Conservation (phyloP, 192 early-diverging fungal genomes). For the Entomortierella beljakovae region DNA sequence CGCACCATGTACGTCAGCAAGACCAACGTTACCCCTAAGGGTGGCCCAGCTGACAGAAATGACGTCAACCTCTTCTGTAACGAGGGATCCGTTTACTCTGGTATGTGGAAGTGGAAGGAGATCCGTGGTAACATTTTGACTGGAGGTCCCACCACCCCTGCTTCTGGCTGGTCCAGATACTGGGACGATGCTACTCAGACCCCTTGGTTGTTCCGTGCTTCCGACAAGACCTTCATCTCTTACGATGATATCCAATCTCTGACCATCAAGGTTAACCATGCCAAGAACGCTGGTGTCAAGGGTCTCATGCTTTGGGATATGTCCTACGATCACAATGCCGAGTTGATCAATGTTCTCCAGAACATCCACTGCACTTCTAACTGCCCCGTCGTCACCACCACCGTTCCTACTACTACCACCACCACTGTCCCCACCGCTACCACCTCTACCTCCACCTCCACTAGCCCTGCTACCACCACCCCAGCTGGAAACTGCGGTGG, state of each 20-base stretch:
- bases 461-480: constrained; percentile 7
- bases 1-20: constrained; percentile 38
- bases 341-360: constrained; percentile 54
- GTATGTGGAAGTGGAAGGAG: constrained; percentile 77
- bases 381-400: constrained; percentile 36
- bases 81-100: constrained; percentile 61
- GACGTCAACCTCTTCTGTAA: constrained; percentile 65
- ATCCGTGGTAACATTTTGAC: constrained; percentile 73
- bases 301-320: constrained; percentile 78
- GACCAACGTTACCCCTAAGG: constrained; percentile 58
- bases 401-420: background rate
- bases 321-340: constrained; percentile 50
- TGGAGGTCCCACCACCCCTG: constrained; percentile 63
- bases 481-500: constrained; percentile 22
- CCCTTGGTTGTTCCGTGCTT: constrained; percentile 78
- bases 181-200: constrained; percentile 78
- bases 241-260: constrained; percentile 83
- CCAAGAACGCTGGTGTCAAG: constrained; percentile 59
- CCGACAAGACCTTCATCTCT: constrained; percentile 74
- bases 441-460: constrained; percentile 6
- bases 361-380: constrained; percentile 45
- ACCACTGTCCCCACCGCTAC: constrained; percentile 4
- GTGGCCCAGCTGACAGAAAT: constrained; percentile 66
- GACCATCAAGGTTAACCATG: constrained; percentile 69
- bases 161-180: constrained; percentile 71